These are phyloP conservation scores for Huntiella abstrusa DNA, from an alignment of 2,329 filamentous ascomycete genomes.

Conservation along the genomic window DNA sequence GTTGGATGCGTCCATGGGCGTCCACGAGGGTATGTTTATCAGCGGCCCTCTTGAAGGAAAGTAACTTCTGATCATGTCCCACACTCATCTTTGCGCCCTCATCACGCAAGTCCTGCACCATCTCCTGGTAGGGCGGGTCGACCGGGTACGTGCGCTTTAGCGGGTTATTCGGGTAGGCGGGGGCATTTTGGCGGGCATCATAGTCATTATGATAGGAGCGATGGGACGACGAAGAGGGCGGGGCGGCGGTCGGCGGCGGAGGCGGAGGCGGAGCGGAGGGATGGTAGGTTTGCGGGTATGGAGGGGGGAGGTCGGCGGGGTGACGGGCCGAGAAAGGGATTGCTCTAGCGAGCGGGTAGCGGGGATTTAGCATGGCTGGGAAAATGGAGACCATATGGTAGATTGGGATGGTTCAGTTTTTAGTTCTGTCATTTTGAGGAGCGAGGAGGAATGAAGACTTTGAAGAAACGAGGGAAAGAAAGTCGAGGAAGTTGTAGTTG, in stretches of 20 bases:
- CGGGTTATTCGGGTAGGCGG: conserved; percentile 26
- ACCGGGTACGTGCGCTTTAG: conserved; percentile 40
- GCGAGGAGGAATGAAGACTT: background rate
- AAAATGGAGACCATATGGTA: conserved; percentile 39
- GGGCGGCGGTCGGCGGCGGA: conserved; percentile 1
- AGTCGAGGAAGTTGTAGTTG: too few species aligned
- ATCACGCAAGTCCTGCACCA: conserved; percentile 40
- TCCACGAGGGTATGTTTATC: conserved; percentile 44
- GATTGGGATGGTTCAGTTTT: conserved; percentile 39
- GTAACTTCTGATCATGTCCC: conserved; percentile 41
- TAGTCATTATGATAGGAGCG: conserved; percentile 22
- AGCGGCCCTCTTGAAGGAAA: conserved; percentile 36
- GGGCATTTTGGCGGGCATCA: conserved; percentile 33
- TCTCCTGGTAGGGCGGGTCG: conserved; percentile 35
- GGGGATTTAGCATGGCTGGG: conserved; percentile 31
- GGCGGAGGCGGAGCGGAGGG: conserved; percentile 1
- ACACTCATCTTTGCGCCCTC: conserved; percentile 37
- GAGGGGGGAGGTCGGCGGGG: conserved; percentile 23
- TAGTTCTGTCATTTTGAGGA: conserved; percentile 37
- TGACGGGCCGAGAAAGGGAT: conserved; percentile 22
- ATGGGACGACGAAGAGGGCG: background rate
- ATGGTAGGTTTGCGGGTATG: conserved; percentile 31
- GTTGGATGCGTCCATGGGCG: conserved; percentile 38
- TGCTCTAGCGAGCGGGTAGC: conserved; percentile 29
- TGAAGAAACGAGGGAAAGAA: too few species aligned